Conservation (phyloP, 805 yeast genomes). For the Myxozyma neotropica region DNA sequence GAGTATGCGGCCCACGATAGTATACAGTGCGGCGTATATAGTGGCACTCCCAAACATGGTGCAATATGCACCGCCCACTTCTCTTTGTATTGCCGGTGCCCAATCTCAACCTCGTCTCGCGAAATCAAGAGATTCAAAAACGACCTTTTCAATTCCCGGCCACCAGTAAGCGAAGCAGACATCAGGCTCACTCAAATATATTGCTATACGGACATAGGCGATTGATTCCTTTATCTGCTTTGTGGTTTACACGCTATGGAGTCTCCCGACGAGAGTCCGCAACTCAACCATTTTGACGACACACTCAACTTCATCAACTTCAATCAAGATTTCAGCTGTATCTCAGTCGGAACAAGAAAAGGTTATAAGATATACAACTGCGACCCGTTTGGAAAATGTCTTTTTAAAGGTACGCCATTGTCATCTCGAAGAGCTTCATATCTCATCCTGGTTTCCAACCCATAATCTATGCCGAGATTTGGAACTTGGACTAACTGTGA, state of each 20-base stretch:
- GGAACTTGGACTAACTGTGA: background rate
- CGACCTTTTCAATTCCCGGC: background rate
- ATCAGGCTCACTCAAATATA: no score
- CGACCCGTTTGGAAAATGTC: constrained; percentile 80
- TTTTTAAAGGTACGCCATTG: constrained; percentile 45
- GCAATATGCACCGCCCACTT: background rate
- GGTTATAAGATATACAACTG: constrained; percentile 81
- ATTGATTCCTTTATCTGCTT: background rate
- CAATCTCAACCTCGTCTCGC: no score
- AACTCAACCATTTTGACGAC: constrained; percentile 24
- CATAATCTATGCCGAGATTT: no score
- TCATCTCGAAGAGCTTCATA: no score
- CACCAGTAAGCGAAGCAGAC: background rate
- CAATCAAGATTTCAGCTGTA: constrained; percentile 84
- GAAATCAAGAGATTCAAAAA: no score
- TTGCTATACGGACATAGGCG: no score
- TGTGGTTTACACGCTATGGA: constrained; percentile 15
- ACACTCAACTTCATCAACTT: constrained; percentile 60
- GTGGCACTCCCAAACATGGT: no score
- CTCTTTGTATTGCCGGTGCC: background rate
- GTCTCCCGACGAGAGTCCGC: constrained; percentile 21
- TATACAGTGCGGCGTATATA: no score
- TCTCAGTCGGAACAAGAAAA: constrained; percentile 68
- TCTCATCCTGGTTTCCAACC: no score
- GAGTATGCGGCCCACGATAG: background rate